Base-by-base conservation (phyloP, 2,329 filamentous ascomycete genomes). In the Rugonectria rugulosa region DNA sequence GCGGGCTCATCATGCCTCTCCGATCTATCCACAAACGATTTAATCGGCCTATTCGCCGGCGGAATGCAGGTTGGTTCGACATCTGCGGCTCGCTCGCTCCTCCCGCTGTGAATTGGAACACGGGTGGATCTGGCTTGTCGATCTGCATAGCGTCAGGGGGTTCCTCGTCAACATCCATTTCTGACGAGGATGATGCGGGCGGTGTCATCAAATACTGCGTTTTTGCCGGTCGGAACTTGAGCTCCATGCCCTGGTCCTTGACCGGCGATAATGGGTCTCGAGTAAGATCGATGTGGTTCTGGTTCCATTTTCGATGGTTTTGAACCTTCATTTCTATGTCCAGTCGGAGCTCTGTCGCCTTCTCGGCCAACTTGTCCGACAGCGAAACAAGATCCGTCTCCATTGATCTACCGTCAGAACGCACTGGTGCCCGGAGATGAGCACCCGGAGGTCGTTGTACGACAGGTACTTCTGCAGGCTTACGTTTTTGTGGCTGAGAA, bases 281-380 rank as follows among this genome's bases (percentile, higher is more conserved):
- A 59, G 94, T 97, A 71, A 92, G 83, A 77, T 98, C 93, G 67
- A 96, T 85, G 78, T 91, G 92, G 69, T 91, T 89, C 66, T 90
- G 83, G 75, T 97, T 97, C 92, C 94, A 97, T 72, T 90, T 88
- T 66, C 89, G 86, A 76, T 97, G 94, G 75, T 95, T 94, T 67
- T 89, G 84, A 50, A 96, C 87, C 75, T 96, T 94, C 66, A 86
- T 86, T 73, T 96, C 91, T 71, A 98, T 91, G 68, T 96, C 92
- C 61, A 82, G 82, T 60, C 89, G 83, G 64, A 97, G 87, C 66
- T 90, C 86, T 64, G 90, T 92, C 64, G 94, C 89, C 73, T 91
- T 91, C 73, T 96, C 91, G 37, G 87, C 86, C 51, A 89, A 82
- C 65, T 91, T 85, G 67, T 97, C 91, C 58, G 89, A 83, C 60